Percentiles rank a stretch among this genome's conserved stretches.
phyloP scores from a whole-genome alignment of 768 basidiomycete genomes.

The Xerocomellus dryophilus region DNA sequence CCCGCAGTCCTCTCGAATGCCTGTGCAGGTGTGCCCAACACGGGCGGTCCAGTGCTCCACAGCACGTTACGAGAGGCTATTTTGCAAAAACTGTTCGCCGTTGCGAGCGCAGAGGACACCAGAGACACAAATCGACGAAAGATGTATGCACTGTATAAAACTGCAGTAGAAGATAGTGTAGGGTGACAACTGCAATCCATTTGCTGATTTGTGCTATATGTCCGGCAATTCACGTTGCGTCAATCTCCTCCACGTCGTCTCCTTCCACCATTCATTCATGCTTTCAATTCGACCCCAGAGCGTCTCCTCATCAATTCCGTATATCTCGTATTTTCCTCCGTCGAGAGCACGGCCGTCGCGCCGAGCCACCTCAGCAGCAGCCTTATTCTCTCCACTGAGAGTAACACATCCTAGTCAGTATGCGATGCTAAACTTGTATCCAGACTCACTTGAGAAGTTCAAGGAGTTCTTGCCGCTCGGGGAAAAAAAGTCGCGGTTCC shows the following conservation, averaged over 20 bases:
- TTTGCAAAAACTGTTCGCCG: slow-evolving; percentile 62
- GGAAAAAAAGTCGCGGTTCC: slow-evolving; percentile 86
- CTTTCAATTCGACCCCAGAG: slow-evolving; percentile 79
- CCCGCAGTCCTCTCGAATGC: slow-evolving; percentile 50
- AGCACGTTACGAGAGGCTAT: slow-evolving; percentile 50
- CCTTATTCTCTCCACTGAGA: slow-evolving; percentile 73
- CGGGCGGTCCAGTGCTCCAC: slow-evolving; percentile 37
- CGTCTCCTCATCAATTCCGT: slow-evolving; percentile 80
- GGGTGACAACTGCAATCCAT: slow-evolving; percentile 12
- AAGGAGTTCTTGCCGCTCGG: slow-evolving; percentile 73
- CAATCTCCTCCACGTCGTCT: slow-evolving; percentile 82
- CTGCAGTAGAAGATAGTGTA: slow-evolving; percentile 43
- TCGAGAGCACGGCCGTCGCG: slow-evolving; percentile 62
- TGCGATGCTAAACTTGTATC: not conserved
- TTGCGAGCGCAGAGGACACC: slow-evolving; percentile 71
- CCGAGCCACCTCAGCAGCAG: slow-evolving; percentile 77
- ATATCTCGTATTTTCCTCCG: slow-evolving; percentile 81
- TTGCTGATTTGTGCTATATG: slow-evolving; percentile 25
- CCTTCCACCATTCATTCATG: slow-evolving; percentile 92
- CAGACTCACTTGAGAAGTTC: slow-evolving; percentile 65
- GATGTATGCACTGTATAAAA: slow-evolving; percentile 81
- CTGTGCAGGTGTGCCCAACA: slow-evolving; percentile 42
- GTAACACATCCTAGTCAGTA: slow-evolving; percentile 10
- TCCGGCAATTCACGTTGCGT: slow-evolving; percentile 87
- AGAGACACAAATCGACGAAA: slow-evolving; percentile 76